A percentile compares a stretch with the other conserved stretches of the same genome.
Evolutionary conservation across 78 protist genomes (phyloP).

Genomic region (Acrasis kona): DNA sequence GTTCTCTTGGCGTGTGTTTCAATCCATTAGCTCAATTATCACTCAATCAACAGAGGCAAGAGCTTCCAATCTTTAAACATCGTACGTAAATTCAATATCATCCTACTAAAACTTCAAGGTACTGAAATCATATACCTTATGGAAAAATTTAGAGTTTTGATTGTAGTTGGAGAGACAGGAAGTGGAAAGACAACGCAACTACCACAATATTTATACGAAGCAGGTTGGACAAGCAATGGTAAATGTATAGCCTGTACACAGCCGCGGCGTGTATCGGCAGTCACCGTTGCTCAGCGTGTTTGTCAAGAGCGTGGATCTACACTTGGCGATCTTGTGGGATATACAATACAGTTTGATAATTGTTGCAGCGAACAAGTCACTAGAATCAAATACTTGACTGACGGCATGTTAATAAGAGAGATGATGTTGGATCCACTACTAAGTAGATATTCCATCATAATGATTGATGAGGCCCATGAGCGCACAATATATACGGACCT

Average conservation of each 20-base stretch:
- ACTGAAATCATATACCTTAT: neutral
- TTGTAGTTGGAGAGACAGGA: constrained; percentile 68
- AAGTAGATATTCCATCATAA: neutral
- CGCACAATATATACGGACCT: constrained; percentile 52
- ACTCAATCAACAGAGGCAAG: no score
- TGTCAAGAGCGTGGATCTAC: constrained; percentile 44
- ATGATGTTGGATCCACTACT: constrained; percentile 19
- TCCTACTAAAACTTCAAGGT: no score
- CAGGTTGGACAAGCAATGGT: neutral
- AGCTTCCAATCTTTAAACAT: no score
- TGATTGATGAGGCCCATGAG: constrained; percentile 72
- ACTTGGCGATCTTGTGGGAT: constrained; percentile 70
- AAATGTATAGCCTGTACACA: constrained; percentile 48
- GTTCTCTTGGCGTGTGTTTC: no score
- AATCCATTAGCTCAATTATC: no score
- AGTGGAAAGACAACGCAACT: constrained; percentile 77
- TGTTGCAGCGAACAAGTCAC: constrained; percentile 26
- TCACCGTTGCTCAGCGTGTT: constrained; percentile 59
- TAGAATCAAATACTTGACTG: constrained; percentile 73
- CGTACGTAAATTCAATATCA: no score
- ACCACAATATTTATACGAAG: constrained; percentile 37
- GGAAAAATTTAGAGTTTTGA: neutral
- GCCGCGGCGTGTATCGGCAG: constrained; percentile 82
- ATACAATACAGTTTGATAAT: constrained; percentile 73
- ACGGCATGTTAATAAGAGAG: constrained; percentile 88